phyloP scores from a whole-genome alignment of 441 rosid genomes.

The Bocquillonia castaneifolia region DNA sequence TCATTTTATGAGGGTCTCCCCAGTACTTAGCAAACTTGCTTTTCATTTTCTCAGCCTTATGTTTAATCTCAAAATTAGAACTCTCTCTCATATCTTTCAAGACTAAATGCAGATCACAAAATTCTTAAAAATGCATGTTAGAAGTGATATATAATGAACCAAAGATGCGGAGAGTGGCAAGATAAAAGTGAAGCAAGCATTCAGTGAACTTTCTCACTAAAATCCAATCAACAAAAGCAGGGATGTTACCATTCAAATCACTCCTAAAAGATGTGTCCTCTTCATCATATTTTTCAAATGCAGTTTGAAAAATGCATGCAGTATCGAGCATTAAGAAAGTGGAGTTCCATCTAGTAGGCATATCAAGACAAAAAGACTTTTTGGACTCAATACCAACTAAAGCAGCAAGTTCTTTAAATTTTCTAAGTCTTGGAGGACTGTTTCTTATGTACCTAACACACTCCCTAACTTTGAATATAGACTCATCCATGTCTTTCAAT shows the following conservation, averaged over 20 bases:
- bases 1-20: background rate
- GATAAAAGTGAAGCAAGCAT: too few relatives aligned
- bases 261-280: background rate
- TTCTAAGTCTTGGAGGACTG: too few relatives aligned
- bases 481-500: too few relatives aligned
- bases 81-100: background rate
- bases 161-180: background rate
- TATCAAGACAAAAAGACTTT: background rate
- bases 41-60: background rate
- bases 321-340: too few relatives aligned
- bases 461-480: too few relatives aligned
- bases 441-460: too few relatives aligned
- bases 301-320: too few relatives aligned
- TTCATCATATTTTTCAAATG: too few relatives aligned
- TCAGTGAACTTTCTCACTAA: too few relatives aligned
- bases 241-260: background rate
- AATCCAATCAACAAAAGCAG: too few relatives aligned
- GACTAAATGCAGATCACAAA: background rate
- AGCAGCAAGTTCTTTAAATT: too few relatives aligned
- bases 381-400: too few relatives aligned
- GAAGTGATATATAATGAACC: background rate
- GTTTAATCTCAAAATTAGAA: background rate
- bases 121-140: background rate
- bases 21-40: background rate
- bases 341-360: background rate